These are phyloP conservation scores for Sutorius australiensis DNA, from an alignment of 768 basidiomycete genomes.

Conservation along the genomic window DNA sequence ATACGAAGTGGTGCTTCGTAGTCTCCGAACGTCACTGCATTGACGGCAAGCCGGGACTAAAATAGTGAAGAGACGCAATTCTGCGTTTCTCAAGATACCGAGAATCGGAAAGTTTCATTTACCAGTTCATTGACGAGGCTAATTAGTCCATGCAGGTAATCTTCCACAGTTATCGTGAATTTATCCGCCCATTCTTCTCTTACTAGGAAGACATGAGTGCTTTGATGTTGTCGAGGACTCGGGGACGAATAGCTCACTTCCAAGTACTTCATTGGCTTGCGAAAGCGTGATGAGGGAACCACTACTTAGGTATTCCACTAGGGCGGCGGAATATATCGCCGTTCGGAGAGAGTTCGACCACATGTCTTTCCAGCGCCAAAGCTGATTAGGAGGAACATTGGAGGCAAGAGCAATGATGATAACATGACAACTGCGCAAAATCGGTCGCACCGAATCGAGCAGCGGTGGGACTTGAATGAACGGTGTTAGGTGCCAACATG, in stretches of 20 bases:
- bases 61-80: neutral
- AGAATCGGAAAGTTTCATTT: slow-evolving; percentile 21
- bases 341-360: slow-evolving; percentile 70
- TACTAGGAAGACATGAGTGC: slow-evolving; percentile 40
- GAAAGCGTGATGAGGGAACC: slow-evolving; percentile 58
- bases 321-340: slow-evolving; percentile 60
- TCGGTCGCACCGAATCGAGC: slow-evolving; percentile 52
- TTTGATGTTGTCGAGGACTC: neutral
- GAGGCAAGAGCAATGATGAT: slow-evolving; percentile 49
- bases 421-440: slow-evolving; percentile 52
- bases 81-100: neutral
- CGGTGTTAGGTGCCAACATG: slow-evolving; percentile 7
- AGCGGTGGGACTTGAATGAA: slow-evolving; percentile 52
- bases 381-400: slow-evolving; percentile 65
- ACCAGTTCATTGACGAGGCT: slow-evolving; percentile 79
- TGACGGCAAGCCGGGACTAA: slow-evolving; percentile 76
- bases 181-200: slow-evolving; percentile 67
- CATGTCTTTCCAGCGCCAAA: slow-evolving; percentile 85
- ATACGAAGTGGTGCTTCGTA: slow-evolving; percentile 77
- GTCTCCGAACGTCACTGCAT: slow-evolving; percentile 77
- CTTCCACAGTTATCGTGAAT: slow-evolving; percentile 62
- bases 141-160: slow-evolving; percentile 80
- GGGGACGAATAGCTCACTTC: slow-evolving; percentile 48
- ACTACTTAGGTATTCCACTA: slow-evolving; percentile 60
- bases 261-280: slow-evolving; percentile 51